Percentiles rank a stretch among this genome's conserved stretches.
These are phyloP conservation scores for Lentinula raphanica DNA, from an alignment of 768 basidiomycete genomes.

Conservation along the genomic window DNA sequence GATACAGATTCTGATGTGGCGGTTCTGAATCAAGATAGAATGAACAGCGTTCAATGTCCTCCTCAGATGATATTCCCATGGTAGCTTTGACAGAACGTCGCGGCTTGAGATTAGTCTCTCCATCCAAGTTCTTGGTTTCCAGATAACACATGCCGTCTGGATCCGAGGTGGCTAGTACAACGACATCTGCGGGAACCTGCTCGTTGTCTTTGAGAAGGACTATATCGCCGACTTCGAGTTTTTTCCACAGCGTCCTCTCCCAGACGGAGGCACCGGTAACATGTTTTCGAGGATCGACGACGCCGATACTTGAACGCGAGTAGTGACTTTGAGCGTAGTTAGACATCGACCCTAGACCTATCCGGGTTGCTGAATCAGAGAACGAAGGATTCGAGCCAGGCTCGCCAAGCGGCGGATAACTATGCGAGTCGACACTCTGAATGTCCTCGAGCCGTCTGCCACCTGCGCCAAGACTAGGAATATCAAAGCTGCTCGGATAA, in stretches of 20 bases:
- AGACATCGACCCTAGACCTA: conserved; percentile 35
- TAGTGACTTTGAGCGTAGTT: conserved; percentile 46
- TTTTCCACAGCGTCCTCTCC: conserved; percentile 98
- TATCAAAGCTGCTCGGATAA: conserved; percentile 36
- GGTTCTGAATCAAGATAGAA: conserved; percentile 93
- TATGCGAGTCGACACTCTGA: conserved; percentile 60
- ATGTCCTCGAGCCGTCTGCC: conserved; percentile 61
- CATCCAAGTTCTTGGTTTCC: conserved; percentile 97
- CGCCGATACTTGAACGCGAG: conserved; percentile 57
- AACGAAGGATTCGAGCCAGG: conserved; percentile 32
- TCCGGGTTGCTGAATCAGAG: conserved; percentile 27
- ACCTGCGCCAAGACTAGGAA: conserved; percentile 36
- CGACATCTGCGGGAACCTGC: conserved; percentile 93
- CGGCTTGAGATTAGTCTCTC: conserved; percentile 94
- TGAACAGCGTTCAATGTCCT: conserved; percentile 81
- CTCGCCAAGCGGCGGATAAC: conserved; percentile 49
- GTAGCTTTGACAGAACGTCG: conserved; percentile 76
- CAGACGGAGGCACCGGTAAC: conserved; percentile 71
- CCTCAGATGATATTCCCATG: conserved; percentile 70
- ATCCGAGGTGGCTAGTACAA: conserved; percentile 89
- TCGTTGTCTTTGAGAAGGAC: conserved; percentile 90
- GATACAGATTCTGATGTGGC: conserved; percentile 88
- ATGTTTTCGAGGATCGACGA: conserved; percentile 75
- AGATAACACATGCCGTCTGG: conserved; percentile 89
- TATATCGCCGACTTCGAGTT: conserved; percentile 95